Evolutionary conservation across 805 yeast species (phyloP).

Genomic region (Wickerhamomyces kurtzmanii): DNA sequence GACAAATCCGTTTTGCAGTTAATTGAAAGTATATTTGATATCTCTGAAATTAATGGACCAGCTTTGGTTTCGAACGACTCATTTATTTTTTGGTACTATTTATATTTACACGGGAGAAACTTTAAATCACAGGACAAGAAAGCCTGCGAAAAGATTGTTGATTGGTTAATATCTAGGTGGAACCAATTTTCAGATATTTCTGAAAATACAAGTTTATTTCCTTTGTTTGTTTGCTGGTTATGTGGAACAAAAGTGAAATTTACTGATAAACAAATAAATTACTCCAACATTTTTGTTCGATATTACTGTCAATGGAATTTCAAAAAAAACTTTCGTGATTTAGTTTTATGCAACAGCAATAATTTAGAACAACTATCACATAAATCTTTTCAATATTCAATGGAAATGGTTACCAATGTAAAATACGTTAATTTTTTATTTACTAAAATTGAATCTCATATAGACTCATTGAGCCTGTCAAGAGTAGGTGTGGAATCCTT

Average conservation of each 20-base stretch:
- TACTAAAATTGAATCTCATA: too few relatives aligned
- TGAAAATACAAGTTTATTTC: slow-evolving; percentile 13
- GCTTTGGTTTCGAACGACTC: slow-evolving; percentile 32
- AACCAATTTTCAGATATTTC: slow-evolving; percentile 10
- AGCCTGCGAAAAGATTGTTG: slow-evolving; percentile 24
- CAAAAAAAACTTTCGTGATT: too few relatives aligned
- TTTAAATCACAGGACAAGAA: slow-evolving; percentile 20
- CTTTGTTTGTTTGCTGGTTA: slow-evolving; percentile 35
- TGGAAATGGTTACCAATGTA: too few relatives aligned
- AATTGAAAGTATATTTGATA: slow-evolving; percentile 38
- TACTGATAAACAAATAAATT: not conserved
- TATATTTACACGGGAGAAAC: slow-evolving; percentile 25
- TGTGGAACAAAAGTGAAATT: slow-evolving; percentile 13
- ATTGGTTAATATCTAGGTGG: slow-evolving; percentile 48
- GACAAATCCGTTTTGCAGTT: slow-evolving; percentile 36
- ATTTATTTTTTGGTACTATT: slow-evolving; percentile 42
- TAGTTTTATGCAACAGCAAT: too few relatives aligned
- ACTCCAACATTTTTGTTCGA: slow-evolving; percentile 6
- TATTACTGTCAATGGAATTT: slow-evolving; percentile 5
- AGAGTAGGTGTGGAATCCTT: too few relatives aligned
- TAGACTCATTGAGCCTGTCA: too few relatives aligned
- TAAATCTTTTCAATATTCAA: too few relatives aligned
- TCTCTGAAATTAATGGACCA: slow-evolving; percentile 59
- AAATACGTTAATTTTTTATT: too few relatives aligned
- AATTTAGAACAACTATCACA: too few relatives aligned